These are phyloP conservation scores for Fraxinus platypoda DNA, from an alignment of 305 asterid species.

Conservation along the genomic window DNA sequence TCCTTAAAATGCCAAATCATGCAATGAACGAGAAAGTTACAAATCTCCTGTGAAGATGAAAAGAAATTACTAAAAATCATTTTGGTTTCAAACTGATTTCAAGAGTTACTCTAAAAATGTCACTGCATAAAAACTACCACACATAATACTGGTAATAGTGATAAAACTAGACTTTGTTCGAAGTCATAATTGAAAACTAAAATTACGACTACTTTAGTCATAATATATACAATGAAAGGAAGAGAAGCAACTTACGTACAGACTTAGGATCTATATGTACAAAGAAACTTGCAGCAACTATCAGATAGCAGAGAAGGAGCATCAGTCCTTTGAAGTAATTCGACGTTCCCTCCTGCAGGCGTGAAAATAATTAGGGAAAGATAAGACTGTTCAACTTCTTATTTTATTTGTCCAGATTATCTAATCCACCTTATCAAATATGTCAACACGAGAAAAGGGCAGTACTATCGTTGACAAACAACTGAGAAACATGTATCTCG, in stretches of 20 bases:
- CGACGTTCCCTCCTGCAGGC: constrained; percentile 76
- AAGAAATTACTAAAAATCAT: not conserved
- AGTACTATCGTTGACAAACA: not conserved
- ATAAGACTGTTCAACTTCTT: not conserved
- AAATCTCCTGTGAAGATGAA: not conserved
- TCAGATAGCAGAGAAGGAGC: constrained; percentile 81
- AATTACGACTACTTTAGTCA: not conserved
- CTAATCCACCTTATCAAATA: not conserved
- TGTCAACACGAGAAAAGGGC: not conserved
- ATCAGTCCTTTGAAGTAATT: constrained; percentile 83
- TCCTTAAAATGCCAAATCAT: not conserved
- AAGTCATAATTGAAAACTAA: not conserved
- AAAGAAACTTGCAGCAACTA: constrained; percentile 85
- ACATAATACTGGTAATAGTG: not conserved
- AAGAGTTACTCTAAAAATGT: not conserved
- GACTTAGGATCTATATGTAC: constrained; percentile 74
- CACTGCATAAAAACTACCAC: not conserved
- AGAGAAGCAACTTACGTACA: constrained; percentile 43
- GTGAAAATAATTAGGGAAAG: not conserved
- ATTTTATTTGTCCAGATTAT: not conserved
- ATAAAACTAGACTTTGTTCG: not conserved
- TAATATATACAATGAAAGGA: not conserved
- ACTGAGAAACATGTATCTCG: not conserved
- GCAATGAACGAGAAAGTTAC: not conserved
- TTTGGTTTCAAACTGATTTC: not conserved